phyloP scores from a whole-genome alignment of 768 basidiomycete genomes.

The Cystoderma amianthinum region DNA sequence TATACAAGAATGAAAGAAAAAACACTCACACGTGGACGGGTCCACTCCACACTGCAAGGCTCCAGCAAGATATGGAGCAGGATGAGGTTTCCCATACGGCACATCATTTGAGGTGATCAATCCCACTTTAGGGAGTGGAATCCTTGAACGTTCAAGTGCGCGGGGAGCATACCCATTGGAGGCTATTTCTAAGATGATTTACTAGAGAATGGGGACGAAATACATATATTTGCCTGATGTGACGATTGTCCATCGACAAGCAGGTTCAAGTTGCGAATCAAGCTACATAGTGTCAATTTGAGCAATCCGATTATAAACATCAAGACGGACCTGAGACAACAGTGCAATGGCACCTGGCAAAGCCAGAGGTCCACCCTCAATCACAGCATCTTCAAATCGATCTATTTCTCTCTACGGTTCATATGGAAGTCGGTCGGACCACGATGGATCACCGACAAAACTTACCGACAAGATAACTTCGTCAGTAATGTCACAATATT shows the following conservation, averaged over 20 bases:
- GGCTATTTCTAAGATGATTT: constrained; percentile 33
- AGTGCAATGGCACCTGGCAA: constrained; percentile 62
- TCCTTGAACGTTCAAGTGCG: constrained; percentile 56
- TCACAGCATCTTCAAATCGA: constrained; percentile 75
- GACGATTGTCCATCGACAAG: constrained; percentile 69
- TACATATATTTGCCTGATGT: constrained; percentile 53
- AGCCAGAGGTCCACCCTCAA: constrained; percentile 50
- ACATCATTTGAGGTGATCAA: constrained; percentile 75
- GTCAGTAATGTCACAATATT: constrained; percentile 58
- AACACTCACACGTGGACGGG: constrained; percentile 45
- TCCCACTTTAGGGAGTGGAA: constrained; percentile 51
- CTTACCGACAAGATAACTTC: constrained; percentile 49
- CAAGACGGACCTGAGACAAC: constrained; percentile 41
- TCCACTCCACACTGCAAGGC: constrained; percentile 53
- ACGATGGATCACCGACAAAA: too few relatives aligned
- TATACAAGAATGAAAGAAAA: too few relatives aligned
- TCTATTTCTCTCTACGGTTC: constrained; percentile 52
- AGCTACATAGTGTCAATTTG: background rate
- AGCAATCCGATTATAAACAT: background rate
- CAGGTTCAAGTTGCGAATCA: background rate
- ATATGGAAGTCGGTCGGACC: background rate
- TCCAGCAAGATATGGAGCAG: constrained; percentile 81
- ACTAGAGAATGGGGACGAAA: too few relatives aligned
- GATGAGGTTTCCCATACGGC: constrained; percentile 74
- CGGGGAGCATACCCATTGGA: constrained; percentile 65